A percentile compares a stretch with the other conserved stretches of the same genome.
Conservation (phyloP, 768 basidiomycete species). For the Peribolospora kevripleyi region DNA sequence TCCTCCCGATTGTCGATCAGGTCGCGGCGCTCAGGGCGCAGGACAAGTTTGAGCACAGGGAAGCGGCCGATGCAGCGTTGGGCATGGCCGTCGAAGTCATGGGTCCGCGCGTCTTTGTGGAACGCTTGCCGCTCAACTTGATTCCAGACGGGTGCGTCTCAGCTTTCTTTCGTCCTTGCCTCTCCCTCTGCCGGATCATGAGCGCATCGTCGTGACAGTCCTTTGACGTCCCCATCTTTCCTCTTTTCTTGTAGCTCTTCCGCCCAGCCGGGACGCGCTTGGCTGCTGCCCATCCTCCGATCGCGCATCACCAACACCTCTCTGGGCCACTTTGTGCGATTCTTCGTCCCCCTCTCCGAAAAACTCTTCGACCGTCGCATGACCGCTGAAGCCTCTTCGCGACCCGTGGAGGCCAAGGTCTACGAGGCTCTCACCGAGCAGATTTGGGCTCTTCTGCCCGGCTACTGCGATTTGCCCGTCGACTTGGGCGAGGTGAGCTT, state of each 20-base stretch:
- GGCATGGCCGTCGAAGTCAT: constrained; percentile 58
- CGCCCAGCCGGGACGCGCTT: constrained; percentile 67
- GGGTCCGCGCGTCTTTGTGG: constrained; percentile 57
- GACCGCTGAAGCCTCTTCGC: background rate
- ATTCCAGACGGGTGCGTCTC: constrained; percentile 47
- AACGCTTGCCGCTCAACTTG: constrained; percentile 57
- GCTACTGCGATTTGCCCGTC: constrained; percentile 62
- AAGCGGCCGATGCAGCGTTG: constrained; percentile 54
- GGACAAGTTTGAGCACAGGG: constrained; percentile 74
- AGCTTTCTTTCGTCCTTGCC: background rate
- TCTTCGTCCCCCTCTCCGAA: constrained; percentile 85
- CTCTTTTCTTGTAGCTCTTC: constrained; percentile 28
- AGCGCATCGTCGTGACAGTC: background rate
- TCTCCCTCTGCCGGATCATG: background rate
- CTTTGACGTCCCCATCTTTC: background rate
- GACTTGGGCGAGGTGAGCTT: constrained; percentile 42
- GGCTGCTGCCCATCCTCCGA: constrained; percentile 63
- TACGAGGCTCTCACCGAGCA: constrained; percentile 86
- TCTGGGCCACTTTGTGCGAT: constrained; percentile 58
- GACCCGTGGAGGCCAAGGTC: constrained; percentile 54
- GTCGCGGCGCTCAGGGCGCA: constrained; percentile 49
- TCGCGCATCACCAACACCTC: constrained; percentile 48
- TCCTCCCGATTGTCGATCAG: constrained; percentile 42
- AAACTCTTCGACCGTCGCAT: constrained; percentile 43
- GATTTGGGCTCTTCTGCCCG: constrained; percentile 72